Percentiles rank a stretch among this genome's conserved stretches.
phyloP scores from a whole-genome alignment of 2,329 filamentous ascomycete species.

The Arthroderma uncinatum region DNA sequence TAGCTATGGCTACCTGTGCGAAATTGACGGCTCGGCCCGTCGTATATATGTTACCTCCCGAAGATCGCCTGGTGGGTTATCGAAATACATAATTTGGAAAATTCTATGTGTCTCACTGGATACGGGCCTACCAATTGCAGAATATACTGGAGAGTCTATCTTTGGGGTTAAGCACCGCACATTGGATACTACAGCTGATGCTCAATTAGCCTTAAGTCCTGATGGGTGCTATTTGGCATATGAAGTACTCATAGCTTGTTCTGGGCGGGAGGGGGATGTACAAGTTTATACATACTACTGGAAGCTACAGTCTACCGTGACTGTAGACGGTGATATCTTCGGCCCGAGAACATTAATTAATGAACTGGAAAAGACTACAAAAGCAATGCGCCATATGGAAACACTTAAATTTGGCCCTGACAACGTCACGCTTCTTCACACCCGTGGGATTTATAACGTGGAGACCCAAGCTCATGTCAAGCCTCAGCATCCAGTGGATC shows the following conservation, averaged over 20 bases:
- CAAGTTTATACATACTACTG: not conserved
- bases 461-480: not conserved
- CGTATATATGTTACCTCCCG: not conserved
- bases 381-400: not conserved
- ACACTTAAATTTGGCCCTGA: not conserved
- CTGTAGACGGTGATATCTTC: not conserved
- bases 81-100: no score
- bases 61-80: no score
- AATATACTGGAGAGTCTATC: not conserved
- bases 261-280: not conserved
- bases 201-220: not conserved
- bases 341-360: not conserved
- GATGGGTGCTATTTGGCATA: not conserved
- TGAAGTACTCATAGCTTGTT: not conserved
- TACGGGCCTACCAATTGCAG: not conserved
- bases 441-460: not conserved
- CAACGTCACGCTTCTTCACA: not conserved
- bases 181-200: not conserved
- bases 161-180: not conserved
- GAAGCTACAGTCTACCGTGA: not conserved
- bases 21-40: not conserved
- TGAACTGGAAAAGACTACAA: no score
- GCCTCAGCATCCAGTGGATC: not conserved
- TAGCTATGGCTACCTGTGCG: not conserved
- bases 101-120: not conserved